Evolutionary conservation across 345 rosid species (phyloP).

Genomic region (Cardamine resedifolia): DNA sequence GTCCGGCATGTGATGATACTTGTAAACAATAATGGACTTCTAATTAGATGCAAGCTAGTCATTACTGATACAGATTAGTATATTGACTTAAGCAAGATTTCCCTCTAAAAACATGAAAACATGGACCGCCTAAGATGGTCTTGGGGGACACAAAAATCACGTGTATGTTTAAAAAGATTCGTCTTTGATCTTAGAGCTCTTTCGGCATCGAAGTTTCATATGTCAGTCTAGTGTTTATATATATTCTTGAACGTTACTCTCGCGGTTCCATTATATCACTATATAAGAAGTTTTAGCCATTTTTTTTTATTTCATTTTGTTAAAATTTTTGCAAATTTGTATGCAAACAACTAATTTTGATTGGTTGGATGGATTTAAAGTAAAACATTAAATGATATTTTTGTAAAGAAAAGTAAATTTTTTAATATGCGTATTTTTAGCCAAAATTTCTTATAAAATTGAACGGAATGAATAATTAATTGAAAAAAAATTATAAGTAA

Average conservation of each 20-base stretch:
- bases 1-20: conserved; percentile 36
- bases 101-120: conserved; percentile 7
- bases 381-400: too few relatives aligned
- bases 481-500: neutral
- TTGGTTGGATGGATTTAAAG: too few relatives aligned
- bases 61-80: conserved; percentile 23
- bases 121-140: conserved; percentile 39
- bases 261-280: too few relatives aligned
- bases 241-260: neutral
- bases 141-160: conserved; percentile 38
- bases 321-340: too few relatives aligned
- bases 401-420: too few relatives aligned
- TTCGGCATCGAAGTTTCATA: conserved; percentile 42
- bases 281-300: too few relatives aligned
- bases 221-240: conserved; percentile 31
- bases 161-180: conserved; percentile 34
- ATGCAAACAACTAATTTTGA: too few relatives aligned
- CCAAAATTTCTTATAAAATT: too few relatives aligned
- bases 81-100: conserved; percentile 22
- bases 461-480: too few relatives aligned
- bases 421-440: too few relatives aligned
- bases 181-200: conserved; percentile 33
- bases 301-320: too few relatives aligned
- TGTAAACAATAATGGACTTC: conserved; percentile 24
- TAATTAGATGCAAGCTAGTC: conserved; percentile 32